phyloP scores from a whole-genome alignment of 805 yeast species.

The baker's yeast (Saccharomyces cerevisiae) region DNA sequence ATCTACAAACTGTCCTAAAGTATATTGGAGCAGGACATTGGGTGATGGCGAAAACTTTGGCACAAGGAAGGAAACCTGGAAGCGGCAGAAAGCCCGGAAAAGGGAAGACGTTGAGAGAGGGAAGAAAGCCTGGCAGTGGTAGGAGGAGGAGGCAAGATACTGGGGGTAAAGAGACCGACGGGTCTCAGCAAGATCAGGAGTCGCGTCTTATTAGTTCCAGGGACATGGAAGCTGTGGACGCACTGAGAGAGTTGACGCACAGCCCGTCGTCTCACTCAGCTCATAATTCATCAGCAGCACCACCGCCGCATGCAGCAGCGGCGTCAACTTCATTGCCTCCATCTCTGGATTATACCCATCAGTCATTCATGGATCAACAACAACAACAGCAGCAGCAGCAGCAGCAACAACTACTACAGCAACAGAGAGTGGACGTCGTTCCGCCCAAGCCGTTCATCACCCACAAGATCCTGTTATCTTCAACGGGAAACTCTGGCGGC shows the following conservation, averaged over 20 bases:
- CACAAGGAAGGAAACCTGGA: slow-evolving; percentile 31
- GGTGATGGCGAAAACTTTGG: slow-evolving; percentile 29
- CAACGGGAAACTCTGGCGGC: not conserved
- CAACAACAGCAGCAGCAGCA: slow-evolving; percentile 2
- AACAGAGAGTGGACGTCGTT: slow-evolving; percentile 8
- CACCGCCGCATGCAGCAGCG: not conserved
- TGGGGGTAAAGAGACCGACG: not conserved
- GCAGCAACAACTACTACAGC: slow-evolving; percentile 4
- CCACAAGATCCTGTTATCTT: slow-evolving; percentile 3
- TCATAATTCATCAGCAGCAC: not conserved
- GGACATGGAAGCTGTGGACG: slow-evolving; percentile 25
- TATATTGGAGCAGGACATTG: not conserved
- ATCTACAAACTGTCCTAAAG: not conserved
- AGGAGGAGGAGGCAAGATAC: slow-evolving; percentile 18
- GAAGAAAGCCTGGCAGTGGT: slow-evolving; percentile 31
- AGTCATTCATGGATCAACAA: not conserved
- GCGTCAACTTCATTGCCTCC: not conserved
- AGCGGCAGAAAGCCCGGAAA: slow-evolving; percentile 31
- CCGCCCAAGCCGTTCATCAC: slow-evolving; percentile 5
- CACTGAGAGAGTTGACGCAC: slow-evolving; percentile 21
- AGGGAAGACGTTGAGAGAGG: slow-evolving; percentile 28
- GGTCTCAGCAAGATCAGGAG: not conserved
- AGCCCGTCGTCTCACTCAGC: slow-evolving; percentile 9
- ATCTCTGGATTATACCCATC: not conserved
- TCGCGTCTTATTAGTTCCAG: slow-evolving; percentile 3